Percentiles rank a stretch among this genome's conserved stretches.
phyloP scores from a whole-genome alignment of 2,329 filamentous ascomycete genomes.

The Epichloe glyceriae region DNA sequence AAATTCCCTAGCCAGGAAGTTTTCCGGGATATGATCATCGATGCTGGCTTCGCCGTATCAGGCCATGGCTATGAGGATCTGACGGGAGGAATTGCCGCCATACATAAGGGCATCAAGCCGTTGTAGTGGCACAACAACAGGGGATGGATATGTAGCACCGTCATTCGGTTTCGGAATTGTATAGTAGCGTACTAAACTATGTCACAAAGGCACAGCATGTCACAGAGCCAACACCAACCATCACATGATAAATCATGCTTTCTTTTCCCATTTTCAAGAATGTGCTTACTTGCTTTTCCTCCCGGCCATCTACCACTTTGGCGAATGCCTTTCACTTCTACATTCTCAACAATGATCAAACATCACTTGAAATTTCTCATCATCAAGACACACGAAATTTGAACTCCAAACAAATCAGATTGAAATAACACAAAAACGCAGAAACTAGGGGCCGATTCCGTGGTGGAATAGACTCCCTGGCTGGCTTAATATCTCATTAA shows the following conservation, averaged over 20 bases:
- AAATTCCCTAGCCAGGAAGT: constrained; percentile 75
- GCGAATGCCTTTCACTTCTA: neutral
- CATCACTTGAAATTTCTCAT: neutral
- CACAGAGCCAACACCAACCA: constrained; percentile 13
- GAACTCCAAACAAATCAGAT: constrained; percentile 22
- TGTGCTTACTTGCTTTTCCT: neutral
- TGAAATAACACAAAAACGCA: constrained; percentile 7
- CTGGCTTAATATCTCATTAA: constrained; percentile 23
- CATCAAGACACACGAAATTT: constrained; percentile 4
- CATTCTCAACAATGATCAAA: neutral
- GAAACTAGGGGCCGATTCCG: constrained; percentile 12
- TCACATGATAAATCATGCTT: neutral
- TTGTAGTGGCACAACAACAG: constrained; percentile 16
- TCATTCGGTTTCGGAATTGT: neutral
- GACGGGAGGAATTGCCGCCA: constrained; percentile 83
- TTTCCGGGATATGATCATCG: constrained; percentile 70
- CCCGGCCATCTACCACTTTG: neutral
- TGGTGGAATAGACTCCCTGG: constrained; percentile 13
- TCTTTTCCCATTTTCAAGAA: neutral
- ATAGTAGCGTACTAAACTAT: neutral
- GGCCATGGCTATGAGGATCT: constrained; percentile 80
- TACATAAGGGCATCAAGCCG: constrained; percentile 93
- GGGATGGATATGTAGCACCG: neutral
- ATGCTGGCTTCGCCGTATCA: constrained; percentile 75
- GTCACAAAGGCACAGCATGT: constrained; percentile 3